Evolutionary conservation across 768 basidiomycete genomes (phyloP), one percentile per base, ranked within the genome.

Genomic region (Termitomyces sp.): DNA sequence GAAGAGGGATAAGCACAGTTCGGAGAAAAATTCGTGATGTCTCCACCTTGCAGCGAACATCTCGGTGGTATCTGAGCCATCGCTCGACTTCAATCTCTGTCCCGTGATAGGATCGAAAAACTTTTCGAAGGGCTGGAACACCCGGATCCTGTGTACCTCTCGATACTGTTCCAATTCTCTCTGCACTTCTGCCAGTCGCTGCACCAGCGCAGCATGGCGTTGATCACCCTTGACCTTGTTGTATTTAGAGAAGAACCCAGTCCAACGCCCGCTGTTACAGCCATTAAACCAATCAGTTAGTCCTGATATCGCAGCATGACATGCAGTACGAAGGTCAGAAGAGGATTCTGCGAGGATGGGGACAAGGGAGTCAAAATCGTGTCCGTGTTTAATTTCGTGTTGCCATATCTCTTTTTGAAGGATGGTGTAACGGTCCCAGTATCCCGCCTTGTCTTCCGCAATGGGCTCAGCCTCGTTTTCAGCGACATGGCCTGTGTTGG

Each of bases 281-380:
- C 67, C 72, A 37, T 68, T 58, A 8, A 81, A 68, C 79, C 79
- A 80, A 6, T 68, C 70, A 1, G 64, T 64, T 5, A 72, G 42
- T 2, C 58, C 67, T 0, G 48, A 50, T 3, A 76, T 31, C 0
- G 67, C 72, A 2, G 63, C 65, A 20, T 73, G 71, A 31, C 75
- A 76, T 1, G 76, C 69, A 1, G 51, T 51, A 7, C 80, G 73
- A 5, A 82, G 68, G 0, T 70, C 69, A 1, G 63, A 65, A 9
- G 81, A 79, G 7, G 76, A 72, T 4, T 66, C 49, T 0, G 68
- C 69, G n/a, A 82, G 70, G 43, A 81, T 76, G 15, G 79, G 81
- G 10, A 80, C 68, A 17, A 79, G 71, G 0, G 72, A 66, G 56
- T 78, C 76, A 15, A 82, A 70, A 56, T 75, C 73, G 60, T 82